These are phyloP conservation scores for Phlegmacium glaucopus DNA, from an alignment of 768 basidiomycete genomes.

Conservation along the genomic window DNA sequence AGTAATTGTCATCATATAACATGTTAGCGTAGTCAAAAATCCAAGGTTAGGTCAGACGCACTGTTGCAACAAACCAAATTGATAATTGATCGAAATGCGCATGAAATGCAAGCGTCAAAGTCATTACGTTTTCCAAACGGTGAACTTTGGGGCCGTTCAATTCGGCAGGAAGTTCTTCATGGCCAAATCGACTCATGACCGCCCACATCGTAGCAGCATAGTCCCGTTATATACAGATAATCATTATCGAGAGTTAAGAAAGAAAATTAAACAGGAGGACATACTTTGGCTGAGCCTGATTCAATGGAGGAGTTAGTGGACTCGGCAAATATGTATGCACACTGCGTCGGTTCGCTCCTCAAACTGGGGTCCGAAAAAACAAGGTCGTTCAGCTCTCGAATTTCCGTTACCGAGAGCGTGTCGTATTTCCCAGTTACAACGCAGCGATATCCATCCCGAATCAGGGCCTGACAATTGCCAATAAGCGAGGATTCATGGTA, in stretches of 20 bases:
- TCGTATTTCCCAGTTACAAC: conserved; percentile 27
- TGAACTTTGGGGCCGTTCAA: conserved; percentile 27
- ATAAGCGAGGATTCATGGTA: conserved; percentile 1
- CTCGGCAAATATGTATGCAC: conserved; percentile 28
- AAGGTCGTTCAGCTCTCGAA: conserved; percentile 10
- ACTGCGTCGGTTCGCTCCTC: conserved; percentile 9
- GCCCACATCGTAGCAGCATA: conserved; percentile 23
- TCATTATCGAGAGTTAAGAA: conserved; percentile 4
- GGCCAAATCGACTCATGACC: conserved; percentile 24
- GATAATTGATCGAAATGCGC: conserved; percentile 22
- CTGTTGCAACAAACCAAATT: conserved; percentile 31
- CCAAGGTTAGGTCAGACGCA: conserved; percentile 8
- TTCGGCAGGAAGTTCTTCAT: conserved; percentile 15
- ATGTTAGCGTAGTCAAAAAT: not conserved
- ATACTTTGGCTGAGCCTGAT: conserved; percentile 17
- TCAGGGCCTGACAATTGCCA: conserved; percentile 25
- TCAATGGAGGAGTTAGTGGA: conserved; percentile 17
- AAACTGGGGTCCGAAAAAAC: not conserved
- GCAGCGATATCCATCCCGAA: conserved; percentile 33
- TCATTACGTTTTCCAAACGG: conserved; percentile 30
- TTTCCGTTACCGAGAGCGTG: not conserved
- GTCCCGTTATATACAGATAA: conserved; percentile 11
- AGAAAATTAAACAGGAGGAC: conserved; percentile 9
- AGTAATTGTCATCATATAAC: conserved; percentile 1
- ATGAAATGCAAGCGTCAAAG: conserved; percentile 17